Percentiles rank a stretch among this genome's conserved stretches.
These are phyloP conservation scores for Tulasnella calospora DNA, from an alignment of 768 basidiomycete genomes.

Conservation along the genomic window DNA sequence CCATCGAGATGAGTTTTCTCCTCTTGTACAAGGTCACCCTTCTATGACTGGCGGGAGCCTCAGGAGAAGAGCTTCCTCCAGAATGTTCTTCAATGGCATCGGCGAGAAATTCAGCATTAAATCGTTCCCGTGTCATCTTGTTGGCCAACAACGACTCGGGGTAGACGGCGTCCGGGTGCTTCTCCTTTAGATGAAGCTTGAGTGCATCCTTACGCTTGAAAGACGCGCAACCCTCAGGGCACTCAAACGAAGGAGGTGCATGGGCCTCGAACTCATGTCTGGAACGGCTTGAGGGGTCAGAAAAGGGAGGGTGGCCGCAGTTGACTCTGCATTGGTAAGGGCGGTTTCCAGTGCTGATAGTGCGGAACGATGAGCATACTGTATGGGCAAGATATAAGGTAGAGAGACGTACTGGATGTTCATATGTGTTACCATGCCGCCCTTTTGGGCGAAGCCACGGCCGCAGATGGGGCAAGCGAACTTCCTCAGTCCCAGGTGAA, in stretches of 20 bases:
- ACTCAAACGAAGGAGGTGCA: background rate
- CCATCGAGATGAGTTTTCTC: background rate
- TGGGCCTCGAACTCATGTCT: slow-evolving; percentile 5
- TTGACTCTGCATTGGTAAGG: background rate
- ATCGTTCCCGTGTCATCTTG: background rate
- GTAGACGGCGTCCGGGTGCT: background rate
- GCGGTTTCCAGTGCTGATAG: background rate
- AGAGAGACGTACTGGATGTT: slow-evolving; percentile 5
- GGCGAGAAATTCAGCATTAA: background rate
- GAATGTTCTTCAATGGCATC: background rate
- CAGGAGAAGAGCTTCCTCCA: background rate
- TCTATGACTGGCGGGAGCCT: background rate
- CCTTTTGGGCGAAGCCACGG: slow-evolving; percentile 1
- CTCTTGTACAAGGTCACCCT: background rate
- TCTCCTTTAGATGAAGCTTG: background rate
- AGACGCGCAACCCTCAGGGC: background rate
- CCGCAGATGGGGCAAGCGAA: background rate
- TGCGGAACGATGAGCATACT: no score
- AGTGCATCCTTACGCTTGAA: slow-evolving; percentile 7
- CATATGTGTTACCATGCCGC: slow-evolving; percentile 8
- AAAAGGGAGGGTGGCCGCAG: background rate
- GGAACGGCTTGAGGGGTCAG: background rate
- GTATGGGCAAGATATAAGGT: background rate
- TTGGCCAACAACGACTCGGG: background rate
- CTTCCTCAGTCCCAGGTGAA: background rate